Base-by-base conservation (phyloP, 1,284 basidiomycete species). In the Puccinia coronata region DNA sequence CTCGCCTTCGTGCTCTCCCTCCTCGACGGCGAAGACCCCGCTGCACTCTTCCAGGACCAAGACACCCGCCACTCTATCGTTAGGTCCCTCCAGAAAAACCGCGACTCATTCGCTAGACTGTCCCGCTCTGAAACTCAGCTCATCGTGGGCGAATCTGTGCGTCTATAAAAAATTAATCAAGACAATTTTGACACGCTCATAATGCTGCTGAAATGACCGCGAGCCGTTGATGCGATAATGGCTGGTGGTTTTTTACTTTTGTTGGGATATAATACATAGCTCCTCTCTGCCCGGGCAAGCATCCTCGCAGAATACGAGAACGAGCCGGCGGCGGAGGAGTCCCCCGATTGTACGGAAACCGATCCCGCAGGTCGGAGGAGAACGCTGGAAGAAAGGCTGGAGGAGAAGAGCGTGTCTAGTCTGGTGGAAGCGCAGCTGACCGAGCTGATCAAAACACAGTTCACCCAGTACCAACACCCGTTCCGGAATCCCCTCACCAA, bases 81-180 rank as follows among this genome's bases (percentile, higher is more conserved):
- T 34, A 28, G 23, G 34, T 72, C 70, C 20, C 49, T 72, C 28
- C 31, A 36, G 20, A 72, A 55, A 55, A 72, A 72, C 39, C 70
- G 49, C 4, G 70, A 72, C 12, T 72, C 49, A 18, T 72, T 72
- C 23, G 70, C 70, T 9, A 72, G 70, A 72, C 51, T 53, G 23
- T 55, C 70, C 34, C 70, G 70, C 18, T 72, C 70, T 34, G 70
- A 72, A 39, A 51, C 70, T 36, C 70, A 72, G 20, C 28, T 72
- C 31, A 55, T 72, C 70, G 55, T 72, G 12, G 70, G 51, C 25
- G 16, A 72, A 39, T 72, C 12, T 31, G 70, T 72, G 16, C 34
- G 70, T 31, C n/a, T n/a, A n/a, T n/a, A n/a, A n/a, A n/a, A n/a
- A n/a, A n/a, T n/a, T n/a, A n/a, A n/a, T n/a, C n/a, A n/a, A n/a